These are phyloP conservation scores for Fonsecaea erecta DNA, from an alignment of 2,329 filamentous ascomycete genomes.

Conservation along the genomic window DNA sequence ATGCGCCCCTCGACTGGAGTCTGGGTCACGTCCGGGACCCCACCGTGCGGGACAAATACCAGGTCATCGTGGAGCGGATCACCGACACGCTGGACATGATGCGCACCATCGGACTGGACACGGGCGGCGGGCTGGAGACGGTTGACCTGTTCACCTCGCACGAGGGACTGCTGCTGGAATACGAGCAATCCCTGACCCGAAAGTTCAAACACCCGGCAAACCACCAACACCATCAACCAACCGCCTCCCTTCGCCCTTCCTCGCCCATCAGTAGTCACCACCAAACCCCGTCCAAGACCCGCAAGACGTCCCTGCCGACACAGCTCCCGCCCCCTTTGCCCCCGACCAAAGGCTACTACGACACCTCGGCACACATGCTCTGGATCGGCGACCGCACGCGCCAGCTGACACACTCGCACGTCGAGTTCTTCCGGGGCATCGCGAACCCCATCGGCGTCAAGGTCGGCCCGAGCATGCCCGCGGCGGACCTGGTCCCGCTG, in stretches of 20 bases:
- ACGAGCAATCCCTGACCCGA: slow-evolving; percentile 86
- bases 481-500: slow-evolving; percentile 74
- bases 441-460: slow-evolving; percentile 97
- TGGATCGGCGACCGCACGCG: slow-evolving; percentile 98
- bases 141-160: slow-evolving; percentile 96
- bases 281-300: slow-evolving; percentile 25
- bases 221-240: slow-evolving; percentile 59
- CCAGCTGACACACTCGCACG: slow-evolving; percentile 88
- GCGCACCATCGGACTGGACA: slow-evolving; percentile 88
- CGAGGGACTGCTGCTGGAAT: slow-evolving; percentile 90
- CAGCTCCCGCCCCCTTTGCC: slow-evolving; percentile 32
- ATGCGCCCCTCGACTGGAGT: slow-evolving; percentile 92
- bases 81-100: slow-evolving; percentile 93
- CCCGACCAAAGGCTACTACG: slow-evolving; percentile 73
- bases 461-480: slow-evolving; percentile 83
- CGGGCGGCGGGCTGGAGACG: slow-evolving; percentile 80
- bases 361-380: slow-evolving; percentile 94
- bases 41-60: slow-evolving; percentile 82
- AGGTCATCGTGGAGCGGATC: slow-evolving; percentile 80
- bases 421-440: slow-evolving; percentile 96
- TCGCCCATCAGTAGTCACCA: slow-evolving; percentile 25
- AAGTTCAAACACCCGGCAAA: slow-evolving; percentile 68
- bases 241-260: slow-evolving; percentile 33
- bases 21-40: slow-evolving; percentile 88
- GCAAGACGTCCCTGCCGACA: slow-evolving; percentile 39